phyloP scores from a whole-genome alignment of 176 grass and related monocot species.

The Hsuehochloa calcarea region DNA sequence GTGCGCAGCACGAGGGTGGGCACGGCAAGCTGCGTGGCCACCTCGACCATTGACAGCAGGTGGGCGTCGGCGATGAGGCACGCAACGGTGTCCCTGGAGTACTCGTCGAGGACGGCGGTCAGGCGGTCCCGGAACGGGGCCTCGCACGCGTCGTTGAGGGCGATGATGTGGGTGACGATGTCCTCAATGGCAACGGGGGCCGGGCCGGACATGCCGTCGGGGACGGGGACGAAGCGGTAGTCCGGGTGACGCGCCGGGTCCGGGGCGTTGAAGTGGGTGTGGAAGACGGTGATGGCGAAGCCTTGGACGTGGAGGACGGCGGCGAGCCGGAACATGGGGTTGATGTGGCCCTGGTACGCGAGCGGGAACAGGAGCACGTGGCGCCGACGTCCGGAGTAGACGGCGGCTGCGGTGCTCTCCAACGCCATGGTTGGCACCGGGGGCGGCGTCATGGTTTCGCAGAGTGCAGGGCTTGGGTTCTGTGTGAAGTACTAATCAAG shows the following conservation, averaged over 20 bases:
- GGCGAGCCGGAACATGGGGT: slow-evolving; percentile 54
- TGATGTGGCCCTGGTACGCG: slow-evolving; percentile 57
- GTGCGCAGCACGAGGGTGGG: slow-evolving; percentile 37
- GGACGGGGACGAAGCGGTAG: slow-evolving; percentile 35
- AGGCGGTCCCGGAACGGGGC: slow-evolving; percentile 20
- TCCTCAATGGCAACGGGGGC: background rate
- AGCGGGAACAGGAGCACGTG: slow-evolving; percentile 53
- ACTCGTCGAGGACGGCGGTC: slow-evolving; percentile 13
- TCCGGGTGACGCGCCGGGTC: slow-evolving; percentile 35
- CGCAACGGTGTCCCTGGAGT: slow-evolving; percentile 15
- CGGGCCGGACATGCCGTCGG: slow-evolving; percentile 10
- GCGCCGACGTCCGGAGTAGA: background rate
- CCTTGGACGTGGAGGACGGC: slow-evolving; percentile 39
- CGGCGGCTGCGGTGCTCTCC: background rate
- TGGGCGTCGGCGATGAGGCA: slow-evolving; percentile 39
- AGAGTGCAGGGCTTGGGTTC: background rate
- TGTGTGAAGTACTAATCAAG: too few relatives aligned
- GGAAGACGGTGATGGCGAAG: slow-evolving; percentile 49
- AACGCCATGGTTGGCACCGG: background rate
- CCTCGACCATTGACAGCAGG: slow-evolving; percentile 11
- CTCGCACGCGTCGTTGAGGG: slow-evolving; percentile 20
- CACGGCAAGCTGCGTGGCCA: slow-evolving; percentile 24
- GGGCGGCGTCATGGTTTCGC: background rate
- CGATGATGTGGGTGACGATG: background rate
- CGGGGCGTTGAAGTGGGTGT: slow-evolving; percentile 40